Base-by-base conservation (phyloP, 2,329 filamentous ascomycete species). In the Bertia moriformis region DNA sequence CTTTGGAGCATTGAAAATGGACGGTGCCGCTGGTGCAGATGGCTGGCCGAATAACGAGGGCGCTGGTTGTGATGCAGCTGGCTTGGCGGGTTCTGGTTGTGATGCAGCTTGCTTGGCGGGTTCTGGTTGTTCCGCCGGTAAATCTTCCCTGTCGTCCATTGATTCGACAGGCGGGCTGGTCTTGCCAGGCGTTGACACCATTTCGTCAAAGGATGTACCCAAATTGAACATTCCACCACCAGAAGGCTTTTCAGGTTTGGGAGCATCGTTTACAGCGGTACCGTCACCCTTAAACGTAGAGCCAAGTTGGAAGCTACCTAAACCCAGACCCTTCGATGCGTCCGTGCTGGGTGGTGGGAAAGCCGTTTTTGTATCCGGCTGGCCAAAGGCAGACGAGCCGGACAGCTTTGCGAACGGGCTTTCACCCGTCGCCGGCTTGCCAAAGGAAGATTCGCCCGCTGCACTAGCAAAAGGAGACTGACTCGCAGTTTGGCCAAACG, bases 221-320 rank as follows among this genome's bases (percentile, higher is more conserved):
- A 65, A 54, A n/a, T 10, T 10, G 3, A 59, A 56, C 30, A 65
- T 60, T 4, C 57, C 40, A 1, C 49, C 46, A 14, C 51, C 50
- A 40, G 46, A 38, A 10, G 51, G 40, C 40, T 57, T 55, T 2
- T 58, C 53, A 15, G 59, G 49, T 37, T 60, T 61, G n/a, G 54
- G 50, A 3, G 46, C 48, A 48, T 64, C 62, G 41, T 56, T 56
- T 18, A 46, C 52, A 40, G 59, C 55, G 13, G 53, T 55, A 5
- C 51, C 55, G 41, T 66, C 63, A 3, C 50, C 51, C 45, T 63
- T 63, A 43, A 67, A 65, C 10, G 56, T 56, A 18, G 64, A 62
- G 2, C 57, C 59, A 17, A 66, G 45, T 4, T 50, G 52, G 45
- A 67, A 67, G n/a, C 50, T 49, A n/a, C n/a, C n/a, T n/a, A n/a